Evolutionary conservation across 257 asterid species (phyloP).

Genomic region (Osmanthus fragrans): DNA sequence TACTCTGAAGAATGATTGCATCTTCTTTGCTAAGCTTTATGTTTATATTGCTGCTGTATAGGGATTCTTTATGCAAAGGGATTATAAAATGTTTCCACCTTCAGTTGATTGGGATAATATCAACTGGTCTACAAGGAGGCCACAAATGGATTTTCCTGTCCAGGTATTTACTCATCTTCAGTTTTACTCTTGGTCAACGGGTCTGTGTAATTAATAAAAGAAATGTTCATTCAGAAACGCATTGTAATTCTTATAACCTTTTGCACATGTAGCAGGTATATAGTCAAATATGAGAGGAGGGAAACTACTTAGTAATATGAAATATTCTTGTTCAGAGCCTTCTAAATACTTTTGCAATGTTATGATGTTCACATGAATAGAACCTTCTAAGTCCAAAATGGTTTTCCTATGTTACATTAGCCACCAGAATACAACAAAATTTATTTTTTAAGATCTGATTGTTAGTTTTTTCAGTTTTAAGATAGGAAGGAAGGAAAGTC

Average conservation of each 20-base stretch:
- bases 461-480: slow-evolving; percentile 10
- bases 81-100: slow-evolving; percentile 98
- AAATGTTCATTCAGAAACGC: slow-evolving; percentile 10
- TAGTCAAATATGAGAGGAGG: neutral
- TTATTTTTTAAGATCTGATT: neutral
- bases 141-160: slow-evolving; percentile 94
- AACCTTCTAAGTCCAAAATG: neutral
- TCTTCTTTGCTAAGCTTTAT: slow-evolving; percentile 15
- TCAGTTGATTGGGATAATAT: slow-evolving; percentile 95
- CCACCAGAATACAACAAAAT: neutral
- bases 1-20: slow-evolving; percentile 17
- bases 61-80: slow-evolving; percentile 98
- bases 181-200: neutral
- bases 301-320: neutral
- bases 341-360: neutral
- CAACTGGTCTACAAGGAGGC: slow-evolving; percentile 84
- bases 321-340: neutral
- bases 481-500: neutral
- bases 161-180: slow-evolving; percentile 53
- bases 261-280: neutral
- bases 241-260: neutral
- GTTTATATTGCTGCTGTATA: slow-evolving; percentile 33
- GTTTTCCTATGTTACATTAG: slow-evolving; percentile 12
- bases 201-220: neutral
- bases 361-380: slow-evolving; percentile 5